phyloP scores from a whole-genome alignment of 345 rosid genomes.

The Lagerstroemia speciosa region DNA sequence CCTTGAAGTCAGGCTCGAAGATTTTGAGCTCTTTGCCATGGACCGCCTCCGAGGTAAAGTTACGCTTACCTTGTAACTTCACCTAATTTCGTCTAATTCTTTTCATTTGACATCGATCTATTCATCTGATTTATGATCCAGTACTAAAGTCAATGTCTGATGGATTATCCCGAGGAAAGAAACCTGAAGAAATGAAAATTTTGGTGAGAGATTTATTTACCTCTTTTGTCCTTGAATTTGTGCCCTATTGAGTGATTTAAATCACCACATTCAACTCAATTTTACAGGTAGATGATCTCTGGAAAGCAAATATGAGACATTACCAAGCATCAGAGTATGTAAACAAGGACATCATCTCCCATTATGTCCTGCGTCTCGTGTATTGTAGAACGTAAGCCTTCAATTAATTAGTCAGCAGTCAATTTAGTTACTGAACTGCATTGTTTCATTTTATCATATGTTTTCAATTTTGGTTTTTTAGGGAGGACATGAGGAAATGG shows the following conservation, averaged over 20 bases:
- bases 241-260: not conserved
- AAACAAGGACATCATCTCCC: constrained; percentile 75
- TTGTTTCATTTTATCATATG: not conserved
- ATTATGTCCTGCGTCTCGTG: constrained; percentile 76
- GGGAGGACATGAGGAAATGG: constrained; percentile 92
- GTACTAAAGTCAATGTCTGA: constrained; percentile 75
- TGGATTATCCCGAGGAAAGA: constrained; percentile 73
- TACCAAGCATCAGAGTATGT: constrained; percentile 32
- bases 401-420: not conserved
- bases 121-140: constrained; percentile 16
- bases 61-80: not conserved
- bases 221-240: not conserved
- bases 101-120: no score
- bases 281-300: constrained; percentile 32
- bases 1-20: constrained; percentile 81
- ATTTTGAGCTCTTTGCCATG: constrained; percentile 83
- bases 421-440: not conserved
- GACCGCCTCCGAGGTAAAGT: constrained; percentile 78
- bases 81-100: not conserved
- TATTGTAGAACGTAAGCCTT: constrained; percentile 79
- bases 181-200: constrained; percentile 62
- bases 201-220: constrained; percentile 27
- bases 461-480: constrained; percentile 8
- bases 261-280: not conserved
- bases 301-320: constrained; percentile 69